Evolutionary conservation across 148 eudicot species (phyloP).

Genomic region (Rheum nobile): DNA sequence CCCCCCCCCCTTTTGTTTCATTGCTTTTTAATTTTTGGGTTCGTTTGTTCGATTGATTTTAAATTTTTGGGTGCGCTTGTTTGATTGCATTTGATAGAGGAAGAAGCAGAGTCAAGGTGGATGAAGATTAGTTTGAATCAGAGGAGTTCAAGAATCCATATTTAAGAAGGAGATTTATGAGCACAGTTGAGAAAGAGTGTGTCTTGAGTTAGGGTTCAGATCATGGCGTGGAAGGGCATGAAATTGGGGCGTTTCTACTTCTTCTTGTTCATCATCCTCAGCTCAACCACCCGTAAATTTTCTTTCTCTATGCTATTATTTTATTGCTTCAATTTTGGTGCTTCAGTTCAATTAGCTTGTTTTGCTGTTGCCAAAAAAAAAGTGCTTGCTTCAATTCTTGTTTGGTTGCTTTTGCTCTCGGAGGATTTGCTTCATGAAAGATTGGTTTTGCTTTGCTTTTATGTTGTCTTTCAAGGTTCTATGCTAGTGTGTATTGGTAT

Average conservation of each 20-base stretch:
- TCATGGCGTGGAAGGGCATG: not conserved
- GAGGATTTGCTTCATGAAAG: not conserved
- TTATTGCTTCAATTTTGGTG: not conserved
- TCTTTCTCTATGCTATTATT: not conserved
- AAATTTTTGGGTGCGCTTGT: not conserved
- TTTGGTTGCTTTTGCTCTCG: not conserved
- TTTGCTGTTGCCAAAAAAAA: not conserved
- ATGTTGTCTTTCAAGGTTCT: not conserved
- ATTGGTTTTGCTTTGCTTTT: not conserved
- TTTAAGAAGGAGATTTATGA: not conserved
- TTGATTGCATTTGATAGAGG: not conserved
- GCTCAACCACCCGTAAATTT: not conserved
- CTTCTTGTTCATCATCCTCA: slow-evolving; percentile 8
- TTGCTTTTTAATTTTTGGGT: not conserved
- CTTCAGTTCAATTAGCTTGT: not conserved
- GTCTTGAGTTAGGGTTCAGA: slow-evolving; percentile 1
- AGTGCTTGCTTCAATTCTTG: not conserved
- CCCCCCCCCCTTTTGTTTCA: not conserved
- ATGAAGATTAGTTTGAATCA: not conserved
- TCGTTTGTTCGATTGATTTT: not conserved
- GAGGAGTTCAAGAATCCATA: not conserved
- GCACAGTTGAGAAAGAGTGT: not conserved
- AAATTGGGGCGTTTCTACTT: slow-evolving; percentile 5
- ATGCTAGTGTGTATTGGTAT: not conserved
- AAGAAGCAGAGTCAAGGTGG: not conserved